These are phyloP conservation scores for Lecanicillium sp. DNA, from an alignment of 2,329 filamentous ascomycete genomes.

Conservation along the genomic window DNA sequence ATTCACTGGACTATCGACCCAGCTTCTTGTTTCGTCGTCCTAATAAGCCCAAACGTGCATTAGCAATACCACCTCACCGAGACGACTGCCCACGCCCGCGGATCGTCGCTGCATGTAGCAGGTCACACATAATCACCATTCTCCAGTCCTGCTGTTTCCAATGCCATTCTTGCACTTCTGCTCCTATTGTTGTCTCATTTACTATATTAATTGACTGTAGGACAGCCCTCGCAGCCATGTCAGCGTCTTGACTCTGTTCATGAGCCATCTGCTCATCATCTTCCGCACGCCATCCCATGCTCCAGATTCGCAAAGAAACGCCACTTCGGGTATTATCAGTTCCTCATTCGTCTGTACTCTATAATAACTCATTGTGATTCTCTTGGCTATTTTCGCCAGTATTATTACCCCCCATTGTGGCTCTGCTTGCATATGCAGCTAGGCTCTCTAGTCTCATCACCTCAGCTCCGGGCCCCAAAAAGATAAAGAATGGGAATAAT, in stretches of 20 bases:
- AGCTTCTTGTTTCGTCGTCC: not conserved
- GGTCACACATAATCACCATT: not conserved
- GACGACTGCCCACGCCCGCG: not conserved
- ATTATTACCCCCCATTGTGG: too few species aligned
- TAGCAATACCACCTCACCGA: not conserved
- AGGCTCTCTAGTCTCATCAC: not conserved
- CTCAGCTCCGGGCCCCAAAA: not conserved
- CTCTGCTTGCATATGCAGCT: slow-evolving; percentile 9
- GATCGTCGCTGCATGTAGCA: not conserved
- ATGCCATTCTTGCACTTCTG: not conserved
- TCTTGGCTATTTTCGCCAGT: too few species aligned
- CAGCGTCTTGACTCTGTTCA: too few species aligned
- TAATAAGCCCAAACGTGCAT: not conserved
- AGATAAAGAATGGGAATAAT: not conserved
- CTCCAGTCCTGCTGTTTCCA: not conserved
- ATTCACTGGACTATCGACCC: not conserved
- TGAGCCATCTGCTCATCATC: too few species aligned
- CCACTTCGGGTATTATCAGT: not conserved
- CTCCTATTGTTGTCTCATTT: not conserved
- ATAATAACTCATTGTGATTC: not conserved
- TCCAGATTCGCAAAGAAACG: not conserved
- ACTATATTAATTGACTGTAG: too few species aligned
- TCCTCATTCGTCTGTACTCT: not conserved
- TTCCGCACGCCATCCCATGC: not conserved
- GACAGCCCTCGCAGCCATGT: not conserved